These are phyloP conservation scores for Bacterosira constricta DNA, from an alignment of 108 stramenopile genomes.

Conservation along the genomic window DNA sequence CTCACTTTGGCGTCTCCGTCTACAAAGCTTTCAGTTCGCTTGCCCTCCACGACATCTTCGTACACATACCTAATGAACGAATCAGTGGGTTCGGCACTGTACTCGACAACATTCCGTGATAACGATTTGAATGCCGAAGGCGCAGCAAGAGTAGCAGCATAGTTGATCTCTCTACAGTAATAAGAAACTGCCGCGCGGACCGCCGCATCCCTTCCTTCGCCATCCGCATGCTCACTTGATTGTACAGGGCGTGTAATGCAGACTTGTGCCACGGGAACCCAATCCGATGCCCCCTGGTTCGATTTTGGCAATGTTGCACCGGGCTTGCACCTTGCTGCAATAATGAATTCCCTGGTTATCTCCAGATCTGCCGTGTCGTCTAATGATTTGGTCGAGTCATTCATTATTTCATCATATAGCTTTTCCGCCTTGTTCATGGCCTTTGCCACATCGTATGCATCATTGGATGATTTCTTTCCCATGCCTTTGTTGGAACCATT, in stretches of 20 bases:
- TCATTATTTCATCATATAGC: conserved; percentile 63
- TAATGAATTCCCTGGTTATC: conserved; percentile 62
- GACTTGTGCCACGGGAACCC: conserved; percentile 83
- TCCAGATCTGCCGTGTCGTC: background rate
- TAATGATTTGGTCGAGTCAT: conserved; percentile 51
- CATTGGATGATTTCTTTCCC: conserved; percentile 19
- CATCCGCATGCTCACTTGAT: conserved; percentile 46
- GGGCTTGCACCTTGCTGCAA: conserved; percentile 58
- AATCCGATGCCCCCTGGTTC: conserved; percentile 54
- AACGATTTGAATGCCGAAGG: conserved; percentile 58
- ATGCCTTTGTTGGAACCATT: conserved; percentile 30
- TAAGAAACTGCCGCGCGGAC: conserved; percentile 66
- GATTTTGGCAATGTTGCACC: conserved; percentile 3
- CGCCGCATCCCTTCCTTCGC: conserved; percentile 2
- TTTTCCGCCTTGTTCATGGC: conserved; percentile 67
- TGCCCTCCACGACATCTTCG: conserved; percentile 72
- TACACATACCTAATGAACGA: conserved; percentile 77
- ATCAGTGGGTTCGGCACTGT: conserved; percentile 68
- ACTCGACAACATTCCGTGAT: conserved; percentile 69
- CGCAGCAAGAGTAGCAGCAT: conserved; percentile 60
- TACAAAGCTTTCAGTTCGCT: conserved; percentile 23
- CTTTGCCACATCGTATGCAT: conserved; percentile 66
- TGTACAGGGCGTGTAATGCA: conserved; percentile 50
- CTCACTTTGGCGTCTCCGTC: conserved; percentile 15
- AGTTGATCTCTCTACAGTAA: conserved; percentile 79